These are phyloP conservation scores for Cytospora schulzeri DNA, from an alignment of 2,329 filamentous ascomycete genomes.

Conservation along the genomic window DNA sequence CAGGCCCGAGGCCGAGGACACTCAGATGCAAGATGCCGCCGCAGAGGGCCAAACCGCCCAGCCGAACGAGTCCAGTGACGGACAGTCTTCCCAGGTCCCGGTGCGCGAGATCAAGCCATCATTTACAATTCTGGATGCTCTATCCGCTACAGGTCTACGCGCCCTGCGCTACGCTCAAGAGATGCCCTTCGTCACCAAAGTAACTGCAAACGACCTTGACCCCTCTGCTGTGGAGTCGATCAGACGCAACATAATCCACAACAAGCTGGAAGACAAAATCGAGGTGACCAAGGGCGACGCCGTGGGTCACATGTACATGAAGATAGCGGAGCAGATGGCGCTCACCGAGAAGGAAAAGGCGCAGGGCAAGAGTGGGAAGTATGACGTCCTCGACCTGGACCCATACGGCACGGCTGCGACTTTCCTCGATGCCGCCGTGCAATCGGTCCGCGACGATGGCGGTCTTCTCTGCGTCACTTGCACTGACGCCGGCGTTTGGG, in stretches of 20 bases:
- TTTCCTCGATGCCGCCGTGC: constrained; percentile 88
- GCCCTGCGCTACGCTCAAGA: constrained; percentile 91
- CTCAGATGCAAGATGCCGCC: background rate
- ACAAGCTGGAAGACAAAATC: constrained; percentile 72
- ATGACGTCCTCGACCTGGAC: constrained; percentile 95
- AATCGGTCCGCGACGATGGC: constrained; percentile 80
- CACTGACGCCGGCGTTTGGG: constrained; percentile 94
- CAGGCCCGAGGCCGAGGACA: background rate
- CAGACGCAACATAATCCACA: constrained; percentile 81
- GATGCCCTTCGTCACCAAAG: constrained; percentile 77
- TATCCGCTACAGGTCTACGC: constrained; percentile 90
- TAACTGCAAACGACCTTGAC: constrained; percentile 90
- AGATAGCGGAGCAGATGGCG: constrained; percentile 58
- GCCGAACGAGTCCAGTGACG: constrained; percentile 11
- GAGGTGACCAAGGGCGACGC: constrained; percentile 79
- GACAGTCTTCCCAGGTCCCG: constrained; percentile 5
- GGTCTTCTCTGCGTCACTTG: constrained; percentile 94
- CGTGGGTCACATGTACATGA: constrained; percentile 85
- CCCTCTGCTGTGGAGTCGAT: constrained; percentile 77
- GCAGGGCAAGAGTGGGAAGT: constrained; percentile 54
- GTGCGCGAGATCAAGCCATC: constrained; percentile 39
- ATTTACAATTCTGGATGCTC: constrained; percentile 89
- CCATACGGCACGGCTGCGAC: constrained; percentile 92
- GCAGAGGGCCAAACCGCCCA: background rate
- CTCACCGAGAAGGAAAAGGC: constrained; percentile 41